Evolutionary conservation across 1,284 basidiomycete genomes (phyloP), one percentile per base, ranked within the genome.

Genomic region (Pascua guehoae): DNA sequence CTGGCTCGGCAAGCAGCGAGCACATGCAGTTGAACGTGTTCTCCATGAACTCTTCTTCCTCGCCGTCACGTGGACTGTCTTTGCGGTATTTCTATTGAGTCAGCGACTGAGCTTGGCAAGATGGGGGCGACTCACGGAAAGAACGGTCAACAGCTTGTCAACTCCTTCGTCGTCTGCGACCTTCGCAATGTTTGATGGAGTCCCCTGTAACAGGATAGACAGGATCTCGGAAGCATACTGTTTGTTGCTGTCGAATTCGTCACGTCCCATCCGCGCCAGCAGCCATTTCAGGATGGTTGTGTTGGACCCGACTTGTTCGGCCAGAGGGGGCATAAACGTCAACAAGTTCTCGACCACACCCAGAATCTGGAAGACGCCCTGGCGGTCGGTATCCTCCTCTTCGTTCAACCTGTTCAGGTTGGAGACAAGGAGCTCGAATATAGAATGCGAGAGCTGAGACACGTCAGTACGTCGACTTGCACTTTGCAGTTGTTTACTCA

Each of bases 1-100:
- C 80, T 4, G 85, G 79, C 69, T 91, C 88, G 9, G 81, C 83
- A 32, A 94, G 79, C 0, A 87, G 82, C 0, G 91, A 90, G 72
- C 94, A 98, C 18, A 98, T 76, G 0, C 86, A 79, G 74, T 97
- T 90, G 68, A 98, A 97, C 2, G 90, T 65, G 73, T 99, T 98
- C 72, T 98, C 95, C 89, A 98, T 92, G 75, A 92, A 98, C 73
- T 98, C 96, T 11, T 85, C 82, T 77, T 98, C 95, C 60, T 98
- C 96, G 7, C 86, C 83, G 64, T 91, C 87, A 0, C 78, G 77
- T 0, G 93, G 93, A 69, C 96, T 88, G 47, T 84, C 81, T 66
- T 85, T 84, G 49, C 93, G 86, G 71, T 88, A 98, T 84, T 88
- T 86, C 91, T 95, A 56, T 11, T 49, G 14, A 38, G 39, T 2